Base-by-base conservation (phyloP, 1,284 basidiomycete genomes). In the Abortiporus biennis region DNA sequence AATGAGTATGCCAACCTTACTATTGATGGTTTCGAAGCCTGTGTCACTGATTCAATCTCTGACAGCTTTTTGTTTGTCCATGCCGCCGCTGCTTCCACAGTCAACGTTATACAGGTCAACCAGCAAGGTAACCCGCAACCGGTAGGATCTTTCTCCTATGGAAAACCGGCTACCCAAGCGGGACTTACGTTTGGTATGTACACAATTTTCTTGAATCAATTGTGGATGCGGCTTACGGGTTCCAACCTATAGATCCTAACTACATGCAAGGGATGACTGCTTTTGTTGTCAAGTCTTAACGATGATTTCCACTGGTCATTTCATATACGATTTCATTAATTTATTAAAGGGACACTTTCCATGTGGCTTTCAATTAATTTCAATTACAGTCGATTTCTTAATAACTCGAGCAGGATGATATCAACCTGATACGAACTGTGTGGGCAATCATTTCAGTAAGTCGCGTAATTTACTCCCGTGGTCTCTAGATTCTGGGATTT, bases 221-320 rank as follows among this genome's bases (percentile, higher is more conserved):
- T n/a, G n/a, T 22, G 35, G 36, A 31, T 41, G 44, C 30, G n/a
- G n/a, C 22, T 27, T 29, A 6, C 3, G 16, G n/a, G 13, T 24
- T 34, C n/a, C n/a, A n/a, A n/a, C n/a, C 21, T 19, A 13, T 33
- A 68, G 67, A 57, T 52, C 49, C 58, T 6, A 57, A 57, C 47
- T 67, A 69, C 51, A 47, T 71, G 17, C 67, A 71, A 48, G 69
- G 69, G 38, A 66, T 69, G 66, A 61, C 67, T 34, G 56, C 62
- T 24, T 67, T 64, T 48, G 51, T 65, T 51, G 55, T n/a, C n/a
- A n/a, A n/a, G n/a, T n/a, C n/a, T n/a, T n/a, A n/a, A n/a, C n/a
- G n/a, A n/a, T n/a, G n/a, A n/a, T n/a, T n/a, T n/a, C n/a, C n/a
- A n/a, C n/a, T n/a, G n/a, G n/a, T n/a, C n/a, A n/a, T n/a, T n/a